Evolutionary conservation across 352 stramenopile species (phyloP), one percentile per base, ranked within the genome.

Genomic region (Phytophthora ramorum): DNA sequence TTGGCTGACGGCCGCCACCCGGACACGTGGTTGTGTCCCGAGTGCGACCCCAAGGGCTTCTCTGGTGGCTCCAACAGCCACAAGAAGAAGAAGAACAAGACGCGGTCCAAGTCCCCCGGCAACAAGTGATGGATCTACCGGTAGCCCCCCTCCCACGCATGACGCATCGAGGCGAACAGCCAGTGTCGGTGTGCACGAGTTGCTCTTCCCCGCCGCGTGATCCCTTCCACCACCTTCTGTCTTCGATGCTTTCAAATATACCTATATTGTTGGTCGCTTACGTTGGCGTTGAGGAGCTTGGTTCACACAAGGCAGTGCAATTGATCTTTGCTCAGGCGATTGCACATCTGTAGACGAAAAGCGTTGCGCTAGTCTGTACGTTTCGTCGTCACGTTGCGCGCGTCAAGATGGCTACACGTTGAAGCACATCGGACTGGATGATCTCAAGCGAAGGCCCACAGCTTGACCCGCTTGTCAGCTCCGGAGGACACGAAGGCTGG

Each of bases 11-110:
- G 87, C 2, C 82, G 84, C 26, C 87, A 94, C 50, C 87, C 87
- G 12, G 85, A 96, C 69, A 94, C 85, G 70, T 96, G 87, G 87
- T 76, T 96, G 35, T 96, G 87, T 45, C 87, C 87, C 12, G 85
- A 94, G 70, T 96, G 87, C 74, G 85, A 94, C 71, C 85, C 84
- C 8, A 93, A 93, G 69, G 73, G 79, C 49, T 92, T 93, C 62
- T 54, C 57, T 17, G 58, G 65, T 63, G 65, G 70, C 35, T 81
- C 83, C 12, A 90, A 87, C 58, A 80, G 84, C 69, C 89, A 82
- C 78, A 93, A 91, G 81, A 93, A 93, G 79, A 93, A 93, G 74
- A 95, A 93, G 70, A 86, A 66, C 68, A 91, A 93, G 69, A 43
- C 37, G 37, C 81, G 85, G 56, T 93, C 85, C 67, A 93, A 93